A percentile compares a stretch with the other conserved stretches of the same genome.
phyloP scores from a whole-genome alignment of 768 basidiomycete species.

The Kondoa malvinella region DNA sequence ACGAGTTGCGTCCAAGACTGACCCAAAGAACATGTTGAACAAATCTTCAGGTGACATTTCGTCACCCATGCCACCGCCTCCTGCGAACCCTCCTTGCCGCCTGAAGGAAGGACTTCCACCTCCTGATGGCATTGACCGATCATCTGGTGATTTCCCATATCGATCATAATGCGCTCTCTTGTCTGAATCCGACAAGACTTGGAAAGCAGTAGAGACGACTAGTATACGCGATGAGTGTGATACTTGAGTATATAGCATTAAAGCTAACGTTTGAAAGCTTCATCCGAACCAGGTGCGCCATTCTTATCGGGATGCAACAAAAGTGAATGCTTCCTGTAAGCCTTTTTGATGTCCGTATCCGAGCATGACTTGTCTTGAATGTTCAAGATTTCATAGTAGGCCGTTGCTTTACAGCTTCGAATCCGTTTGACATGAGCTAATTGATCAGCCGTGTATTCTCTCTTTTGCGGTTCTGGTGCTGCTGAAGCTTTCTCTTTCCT shows the following conservation, averaged over 20 bases:
- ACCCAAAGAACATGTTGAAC: slow-evolving; percentile 97
- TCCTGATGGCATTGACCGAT: slow-evolving; percentile 59
- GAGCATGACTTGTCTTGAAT: not conserved
- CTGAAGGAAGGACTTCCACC: slow-evolving; percentile 44
- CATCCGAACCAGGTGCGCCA: slow-evolving; percentile 92
- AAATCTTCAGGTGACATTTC: slow-evolving; percentile 90
- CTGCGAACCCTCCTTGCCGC: slow-evolving; percentile 25
- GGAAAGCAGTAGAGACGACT: slow-evolving; percentile 95
- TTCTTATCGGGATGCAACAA: slow-evolving; percentile 41
- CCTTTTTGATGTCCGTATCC: slow-evolving; percentile 41
- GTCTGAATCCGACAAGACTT: slow-evolving; percentile 82
- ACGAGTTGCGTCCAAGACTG: slow-evolving; percentile 36
- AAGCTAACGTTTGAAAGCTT: slow-evolving; percentile 82
- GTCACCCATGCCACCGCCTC: slow-evolving; percentile 37
- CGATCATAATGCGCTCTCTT: slow-evolving; percentile 75
- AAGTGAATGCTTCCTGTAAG: slow-evolving; percentile 55
- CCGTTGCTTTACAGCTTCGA: not conserved
- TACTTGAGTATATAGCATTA: slow-evolving; percentile 9
- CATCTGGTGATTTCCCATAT: slow-evolving; percentile 42
- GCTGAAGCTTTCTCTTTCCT: too few relatives aligned
- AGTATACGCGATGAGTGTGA: slow-evolving; percentile 12
- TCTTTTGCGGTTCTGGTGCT: not conserved
- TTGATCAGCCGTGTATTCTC: slow-evolving; percentile 1
- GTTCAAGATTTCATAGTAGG: slow-evolving; percentile 5
- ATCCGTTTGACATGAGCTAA: slow-evolving; percentile 8